A percentile compares a stretch with the other conserved stretches of the same genome.
Conservation (phyloP, 306 rosid species). For the Luffa acutangula region DNA sequence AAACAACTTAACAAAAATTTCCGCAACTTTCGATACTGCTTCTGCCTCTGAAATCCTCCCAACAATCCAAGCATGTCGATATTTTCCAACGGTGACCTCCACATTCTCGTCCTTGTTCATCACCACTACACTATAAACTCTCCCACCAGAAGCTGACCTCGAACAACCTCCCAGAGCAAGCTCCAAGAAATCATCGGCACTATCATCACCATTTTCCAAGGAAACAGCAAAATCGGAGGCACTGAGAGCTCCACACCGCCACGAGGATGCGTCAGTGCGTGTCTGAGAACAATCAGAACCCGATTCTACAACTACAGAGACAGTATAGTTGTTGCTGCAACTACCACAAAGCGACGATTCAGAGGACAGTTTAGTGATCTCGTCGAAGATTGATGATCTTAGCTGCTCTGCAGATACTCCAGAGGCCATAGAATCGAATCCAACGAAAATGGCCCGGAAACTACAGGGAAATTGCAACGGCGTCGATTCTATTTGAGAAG, state of each 20-base stretch:
- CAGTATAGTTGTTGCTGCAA: slow-evolving; percentile 30
- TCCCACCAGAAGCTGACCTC: slow-evolving; percentile 27
- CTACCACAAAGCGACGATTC: slow-evolving; percentile 38
- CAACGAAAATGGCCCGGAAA: slow-evolving; percentile 55
- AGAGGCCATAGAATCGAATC: slow-evolving; percentile 35
- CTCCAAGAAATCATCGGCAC: slow-evolving; percentile 51
- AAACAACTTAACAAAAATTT: slow-evolving; percentile 70
- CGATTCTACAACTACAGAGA: slow-evolving; percentile 35
- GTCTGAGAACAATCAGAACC: slow-evolving; percentile 21
- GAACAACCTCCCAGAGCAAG: slow-evolving; percentile 24
- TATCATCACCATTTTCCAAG: slow-evolving; percentile 31
- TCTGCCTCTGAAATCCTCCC: slow-evolving; percentile 48
- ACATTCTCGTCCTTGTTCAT: slow-evolving; percentile 45
- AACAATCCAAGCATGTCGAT: slow-evolving; percentile 68
- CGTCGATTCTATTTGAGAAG: slow-evolving; percentile 45
- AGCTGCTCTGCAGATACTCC: slow-evolving; percentile 17
- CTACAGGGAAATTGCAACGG: slow-evolving; percentile 61
- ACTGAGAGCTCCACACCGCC: slow-evolving; percentile 26
- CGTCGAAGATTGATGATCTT: slow-evolving; percentile 23
- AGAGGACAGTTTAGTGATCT: slow-evolving; percentile 30
- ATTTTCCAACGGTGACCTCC: slow-evolving; percentile 65
- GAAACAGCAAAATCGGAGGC: slow-evolving; percentile 28
- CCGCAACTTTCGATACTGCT: slow-evolving; percentile 48
- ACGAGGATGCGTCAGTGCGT: slow-evolving; percentile 3
- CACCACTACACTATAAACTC: slow-evolving; percentile 52